Evolutionary conservation across 2,329 filamentous ascomycete genomes (phyloP), one percentile per base, ranked within the genome.

Genomic region (Bipolaris bicolor): DNA sequence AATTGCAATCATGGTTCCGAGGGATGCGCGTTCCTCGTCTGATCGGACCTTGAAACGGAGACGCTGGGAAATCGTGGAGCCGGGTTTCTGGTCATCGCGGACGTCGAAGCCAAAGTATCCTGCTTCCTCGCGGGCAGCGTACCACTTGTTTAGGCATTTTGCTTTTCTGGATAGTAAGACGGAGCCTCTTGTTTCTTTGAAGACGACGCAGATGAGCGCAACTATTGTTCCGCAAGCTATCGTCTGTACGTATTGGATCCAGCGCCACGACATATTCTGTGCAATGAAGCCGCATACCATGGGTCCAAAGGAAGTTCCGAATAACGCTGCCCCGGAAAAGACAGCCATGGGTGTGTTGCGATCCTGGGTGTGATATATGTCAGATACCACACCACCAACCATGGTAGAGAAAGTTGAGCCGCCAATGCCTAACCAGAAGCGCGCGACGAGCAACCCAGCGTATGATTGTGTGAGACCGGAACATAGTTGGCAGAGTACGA

Each of bases 301-400:
- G 0, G 92, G 92, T 0, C 92, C 93, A 0, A 89, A 78, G 0
- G 92, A 92, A 0, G 92, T 96, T 0, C 92, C 94, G 9, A 89
- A 82, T 0, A 97, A 79, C 0, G 92, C 92, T 3, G 83, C 81
- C 0, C 89, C 91, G n/a, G 89, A 90, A 74, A 96, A 97, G 0
- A 96, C 73, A 0, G 91, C 89, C 94, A 97, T 97, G 0, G 93
- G 90, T 0, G 89, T 92, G 67, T 97, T 97, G 33, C 94, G 83
- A 43, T 90, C 88, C 57, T 90, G 80, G 9, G 90, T 86, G 46
- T 88, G 85, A 78, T 92, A 97, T 57, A 97, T 85, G 70, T 97
- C 93, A 49, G 90, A 89, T 39, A 97, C 89, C 3, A 97, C 90
- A 3, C 93, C 93, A n/a, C 93, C 93, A 0, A 96, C 89, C 83